phyloP scores from a whole-genome alignment of 768 basidiomycete genomes.

The Suillus tomentosus region DNA sequence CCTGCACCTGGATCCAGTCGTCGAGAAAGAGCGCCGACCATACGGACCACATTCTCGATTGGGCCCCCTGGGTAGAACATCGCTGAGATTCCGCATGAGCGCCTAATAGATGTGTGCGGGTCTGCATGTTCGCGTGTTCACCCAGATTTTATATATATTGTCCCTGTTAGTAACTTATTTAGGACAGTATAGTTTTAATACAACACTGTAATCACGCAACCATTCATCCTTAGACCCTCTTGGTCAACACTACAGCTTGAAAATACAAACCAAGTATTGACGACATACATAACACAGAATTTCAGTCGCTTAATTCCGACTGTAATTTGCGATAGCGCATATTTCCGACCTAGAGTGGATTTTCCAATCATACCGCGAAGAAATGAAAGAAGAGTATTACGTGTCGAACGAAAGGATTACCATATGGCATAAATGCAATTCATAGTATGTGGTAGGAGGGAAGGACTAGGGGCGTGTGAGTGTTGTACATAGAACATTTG shows the following conservation, averaged over 20 bases:
- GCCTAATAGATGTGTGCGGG: neutral
- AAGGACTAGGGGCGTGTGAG: neutral
- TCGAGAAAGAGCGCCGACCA: slow-evolving; percentile 5
- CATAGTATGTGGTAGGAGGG: neutral
- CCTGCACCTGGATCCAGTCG: neutral
- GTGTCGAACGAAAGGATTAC: too few relatives aligned
- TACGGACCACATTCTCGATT: slow-evolving; percentile 7
- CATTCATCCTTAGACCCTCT: neutral
- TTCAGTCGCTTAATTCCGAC: too few relatives aligned
- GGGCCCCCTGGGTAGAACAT: neutral
- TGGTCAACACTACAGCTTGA: neutral
- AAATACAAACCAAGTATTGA: too few relatives aligned
- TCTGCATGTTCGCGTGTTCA: neutral
- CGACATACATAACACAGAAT: too few relatives aligned
- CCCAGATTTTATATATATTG: neutral
- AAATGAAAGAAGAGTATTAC: too few relatives aligned
- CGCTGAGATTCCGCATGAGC: too few relatives aligned
- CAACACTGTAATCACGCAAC: neutral
- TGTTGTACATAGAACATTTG: neutral
- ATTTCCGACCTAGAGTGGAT: too few relatives aligned
- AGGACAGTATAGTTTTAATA: neutral
- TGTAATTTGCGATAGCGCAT: too few relatives aligned
- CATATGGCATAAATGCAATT: neutral
- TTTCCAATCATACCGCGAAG: too few relatives aligned
- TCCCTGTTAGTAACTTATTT: neutral